These are phyloP conservation scores for Circinella minor DNA, from an alignment of 371 early-diverging fungal species.

Conservation along the genomic window DNA sequence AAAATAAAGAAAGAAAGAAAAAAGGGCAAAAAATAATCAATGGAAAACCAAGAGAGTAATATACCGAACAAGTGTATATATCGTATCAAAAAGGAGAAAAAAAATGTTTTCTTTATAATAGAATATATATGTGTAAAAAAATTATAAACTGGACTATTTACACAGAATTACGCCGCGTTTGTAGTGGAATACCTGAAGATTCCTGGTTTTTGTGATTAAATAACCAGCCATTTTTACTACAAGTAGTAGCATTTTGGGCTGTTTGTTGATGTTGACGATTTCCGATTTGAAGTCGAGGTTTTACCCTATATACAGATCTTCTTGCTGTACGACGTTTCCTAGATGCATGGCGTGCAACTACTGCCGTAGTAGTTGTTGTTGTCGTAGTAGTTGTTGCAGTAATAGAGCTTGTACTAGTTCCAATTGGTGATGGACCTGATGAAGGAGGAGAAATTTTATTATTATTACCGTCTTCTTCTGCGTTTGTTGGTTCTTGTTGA, in stretches of 20 bases:
- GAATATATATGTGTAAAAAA: too few species aligned
- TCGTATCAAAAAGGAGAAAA: too few species aligned
- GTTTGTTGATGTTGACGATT: too few species aligned
- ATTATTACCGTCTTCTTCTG: neutral
- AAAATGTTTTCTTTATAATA: too few species aligned
- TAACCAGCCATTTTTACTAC: neutral
- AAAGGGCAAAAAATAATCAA: too few species aligned
- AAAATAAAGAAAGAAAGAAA: too few species aligned
- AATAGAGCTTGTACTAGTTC: neutral
- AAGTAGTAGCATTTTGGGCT: neutral
- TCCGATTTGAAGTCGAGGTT: neutral
- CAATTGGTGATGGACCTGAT: neutral
- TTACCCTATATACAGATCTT: neutral
- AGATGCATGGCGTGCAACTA: neutral
- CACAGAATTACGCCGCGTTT: constrained; percentile 1
- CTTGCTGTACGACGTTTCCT: neutral
- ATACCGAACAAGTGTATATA: too few species aligned
- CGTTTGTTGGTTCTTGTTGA: neutral
- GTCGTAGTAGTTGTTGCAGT: neutral
- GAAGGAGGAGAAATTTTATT: neutral
- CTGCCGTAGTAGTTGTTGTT: neutral
- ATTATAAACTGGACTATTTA: neutral
- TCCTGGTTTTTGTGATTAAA: neutral
- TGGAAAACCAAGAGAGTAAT: too few species aligned
- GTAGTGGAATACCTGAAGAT: neutral